Evolutionary conservation across 139 green algal species (phyloP), one percentile per base, ranked within the genome.

Genomic region (Edaphochlamys debaryana): DNA sequence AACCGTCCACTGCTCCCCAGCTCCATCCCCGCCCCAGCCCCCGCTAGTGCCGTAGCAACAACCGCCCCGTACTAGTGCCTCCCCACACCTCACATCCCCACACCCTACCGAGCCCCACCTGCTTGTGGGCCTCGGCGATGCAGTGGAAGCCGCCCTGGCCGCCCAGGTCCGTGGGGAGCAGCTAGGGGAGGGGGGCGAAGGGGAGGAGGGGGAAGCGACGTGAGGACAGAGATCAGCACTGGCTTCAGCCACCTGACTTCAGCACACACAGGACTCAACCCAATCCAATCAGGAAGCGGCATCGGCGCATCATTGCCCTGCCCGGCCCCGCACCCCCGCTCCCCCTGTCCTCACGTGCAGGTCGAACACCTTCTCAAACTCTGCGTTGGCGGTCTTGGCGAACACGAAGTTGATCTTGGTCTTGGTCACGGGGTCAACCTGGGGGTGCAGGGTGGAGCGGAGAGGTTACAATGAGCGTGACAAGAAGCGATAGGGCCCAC

Each of bases 321-420:
- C 11, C 48, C 48, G 48, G 11, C 48, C 48, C 48, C 48, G 48
- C 48, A 11, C 48, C 48, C 11, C 11, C 48, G 15, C 11, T 11
- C 48, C 11, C 11, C 48, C 11, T 15, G 48, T 54, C 48, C 71
- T 48, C 71, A 83, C 77, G 32, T 74, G 37, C 19, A 84, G 50
- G 78, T 84, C 78, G 36, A 84, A 84, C 13, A 76, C 64, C 66
- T 84, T 76, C n/a, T 56, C 78, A 11, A 77, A 76, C 66, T 77
- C 66, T 5, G 73, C 66, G 38, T 75, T 48, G 4, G 78, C 78
- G 37, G 66, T 42, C 78, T 84, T 84, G 48, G 64, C 50, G 48
- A 62, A 84, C 38, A 84, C 63, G 29, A 84, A 84, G 78, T 84
- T 67, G 66, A 84, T 84, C 50, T 84, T 84, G 34, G 78, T 84